These are phyloP conservation scores for Blechomonas ayalai DNA, from an alignment of 208 protist species.

Conservation along the genomic window DNA sequence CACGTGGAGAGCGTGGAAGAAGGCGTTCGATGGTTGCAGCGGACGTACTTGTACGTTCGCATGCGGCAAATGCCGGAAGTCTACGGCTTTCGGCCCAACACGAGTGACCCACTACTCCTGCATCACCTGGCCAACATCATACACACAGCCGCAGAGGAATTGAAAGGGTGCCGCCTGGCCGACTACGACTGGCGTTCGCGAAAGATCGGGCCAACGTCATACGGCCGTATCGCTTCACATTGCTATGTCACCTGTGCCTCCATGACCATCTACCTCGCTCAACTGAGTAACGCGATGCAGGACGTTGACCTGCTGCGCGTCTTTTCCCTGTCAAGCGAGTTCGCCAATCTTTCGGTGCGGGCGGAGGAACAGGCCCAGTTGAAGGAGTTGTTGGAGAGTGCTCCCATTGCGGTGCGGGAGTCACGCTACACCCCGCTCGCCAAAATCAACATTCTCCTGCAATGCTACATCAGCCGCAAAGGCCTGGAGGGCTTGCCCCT, in stretches of 20 bases:
- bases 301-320: conserved; percentile 97
- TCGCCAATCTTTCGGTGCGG: conserved; percentile 95
- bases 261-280: conserved; percentile 94
- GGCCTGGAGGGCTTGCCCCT: conserved; percentile 97
- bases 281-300: conserved; percentile 93
- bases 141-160: conserved; percentile 88
- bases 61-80: conserved; percentile 94
- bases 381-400: conserved; percentile 92
- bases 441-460: conserved; percentile 99
- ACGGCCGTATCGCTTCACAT: conserved; percentile 97
- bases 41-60: conserved; percentile 98
- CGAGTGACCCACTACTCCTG: conserved; percentile 79
- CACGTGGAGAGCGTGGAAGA: conserved; percentile 93
- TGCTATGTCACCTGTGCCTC: conserved; percentile 97
- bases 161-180: conserved; percentile 88
- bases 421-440: conserved; percentile 91
- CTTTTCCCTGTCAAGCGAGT: conserved; percentile 97
- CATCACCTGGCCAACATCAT: conserved; percentile 91
- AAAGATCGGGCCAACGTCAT: conserved; percentile 87
- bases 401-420: conserved; percentile 98
- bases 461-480: conserved; percentile 98
- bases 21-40: conserved; percentile 96
- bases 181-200: conserved; percentile 94
- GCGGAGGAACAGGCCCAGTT: conserved; percentile 98
- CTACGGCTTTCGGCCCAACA: conserved; percentile 89